Evolutionary conservation across 2,329 filamentous ascomycete genomes (phyloP).

Genomic region (Aspergillus brunneoviolaceus): DNA sequence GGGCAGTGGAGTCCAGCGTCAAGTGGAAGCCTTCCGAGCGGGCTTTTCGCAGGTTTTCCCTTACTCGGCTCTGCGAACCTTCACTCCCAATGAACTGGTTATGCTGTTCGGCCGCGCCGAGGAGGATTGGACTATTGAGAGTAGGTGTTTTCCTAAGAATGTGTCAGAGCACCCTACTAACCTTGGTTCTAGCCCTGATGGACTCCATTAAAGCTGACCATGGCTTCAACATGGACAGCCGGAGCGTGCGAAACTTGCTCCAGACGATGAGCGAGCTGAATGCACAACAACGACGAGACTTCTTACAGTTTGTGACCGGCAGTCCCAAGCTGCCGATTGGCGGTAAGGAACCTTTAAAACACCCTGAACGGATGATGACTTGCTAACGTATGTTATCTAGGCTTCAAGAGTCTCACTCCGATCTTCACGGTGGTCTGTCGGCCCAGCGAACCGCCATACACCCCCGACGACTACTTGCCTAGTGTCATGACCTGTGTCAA

Average conservation of each 20-base stretch:
- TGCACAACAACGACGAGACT: conserved; percentile 75
- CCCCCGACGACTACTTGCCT: conserved; percentile 95
- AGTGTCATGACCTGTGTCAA: conserved; percentile 99
- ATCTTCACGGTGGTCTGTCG: conserved; percentile 99
- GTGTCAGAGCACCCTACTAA: conserved; percentile 22
- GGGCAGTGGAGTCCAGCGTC: conserved; percentile 79
- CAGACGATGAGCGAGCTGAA: conserved; percentile 91
- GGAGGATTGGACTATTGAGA: conserved; percentile 97
- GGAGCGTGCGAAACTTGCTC: conserved; percentile 87
- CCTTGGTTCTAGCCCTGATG: conserved; percentile 68
- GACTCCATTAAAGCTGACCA: conserved; percentile 99
- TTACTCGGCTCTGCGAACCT: conserved; percentile 86
- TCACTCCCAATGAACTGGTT: conserved; percentile 92
- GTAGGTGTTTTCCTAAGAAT: conserved; percentile 57
- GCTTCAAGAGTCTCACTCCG: conserved; percentile 93
- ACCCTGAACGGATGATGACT: too few species aligned
- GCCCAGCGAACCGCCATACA: conserved; percentile 90
- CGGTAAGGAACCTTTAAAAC: conserved; percentile 58
- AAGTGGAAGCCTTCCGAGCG: conserved; percentile 84
- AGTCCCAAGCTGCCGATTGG: conserved; percentile 98
- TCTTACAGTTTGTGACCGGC: conserved; percentile 95
- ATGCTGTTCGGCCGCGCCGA: conserved; percentile 90
- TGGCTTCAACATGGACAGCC: conserved; percentile 97
- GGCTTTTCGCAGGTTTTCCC: conserved; percentile 97
- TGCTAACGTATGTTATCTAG: conserved; percentile 51